Evolutionary conservation across 2,329 filamentous ascomycete species (phyloP).

Genomic region (Arthroderma uncinatum): DNA sequence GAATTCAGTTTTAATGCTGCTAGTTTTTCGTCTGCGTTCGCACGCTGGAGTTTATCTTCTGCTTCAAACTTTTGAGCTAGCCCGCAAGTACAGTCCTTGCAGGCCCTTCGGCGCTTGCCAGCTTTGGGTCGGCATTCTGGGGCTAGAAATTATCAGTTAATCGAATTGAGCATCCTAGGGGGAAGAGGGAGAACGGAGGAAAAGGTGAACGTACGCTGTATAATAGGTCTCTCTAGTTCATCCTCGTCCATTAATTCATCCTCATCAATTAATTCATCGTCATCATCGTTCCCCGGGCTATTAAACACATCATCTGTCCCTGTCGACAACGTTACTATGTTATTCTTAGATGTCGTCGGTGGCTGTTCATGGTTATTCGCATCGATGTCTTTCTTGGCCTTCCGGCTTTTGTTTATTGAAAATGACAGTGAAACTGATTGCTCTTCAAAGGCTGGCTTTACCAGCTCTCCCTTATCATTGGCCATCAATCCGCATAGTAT

Average conservation of each 20-base stretch:
- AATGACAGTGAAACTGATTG: constrained; percentile 18
- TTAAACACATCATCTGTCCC: background rate
- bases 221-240: constrained; percentile 65
- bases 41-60: constrained; percentile 64
- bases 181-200: background rate
- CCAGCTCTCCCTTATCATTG: constrained; percentile 52
- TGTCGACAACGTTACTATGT: background rate
- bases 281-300: constrained; percentile 32
- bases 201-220: constrained; percentile 56
- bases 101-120: constrained; percentile 80
- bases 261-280: constrained; percentile 83
- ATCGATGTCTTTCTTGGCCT: background rate
- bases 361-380: background rate
- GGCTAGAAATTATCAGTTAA: constrained; percentile 40
- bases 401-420: background rate
- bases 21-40: constrained; percentile 49
- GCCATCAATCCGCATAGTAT: constrained; percentile 67
- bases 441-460: constrained; percentile 56
- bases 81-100: constrained; percentile 96
- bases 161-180: background rate
- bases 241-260: constrained; percentile 75
- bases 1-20: constrained; percentile 53
- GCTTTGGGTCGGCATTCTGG: constrained; percentile 77
- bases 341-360: background rate
- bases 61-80: constrained; percentile 73